Evolutionary conservation across 208 protist genomes (phyloP).

Genomic region (Trypanosomatidae sp.): DNA sequence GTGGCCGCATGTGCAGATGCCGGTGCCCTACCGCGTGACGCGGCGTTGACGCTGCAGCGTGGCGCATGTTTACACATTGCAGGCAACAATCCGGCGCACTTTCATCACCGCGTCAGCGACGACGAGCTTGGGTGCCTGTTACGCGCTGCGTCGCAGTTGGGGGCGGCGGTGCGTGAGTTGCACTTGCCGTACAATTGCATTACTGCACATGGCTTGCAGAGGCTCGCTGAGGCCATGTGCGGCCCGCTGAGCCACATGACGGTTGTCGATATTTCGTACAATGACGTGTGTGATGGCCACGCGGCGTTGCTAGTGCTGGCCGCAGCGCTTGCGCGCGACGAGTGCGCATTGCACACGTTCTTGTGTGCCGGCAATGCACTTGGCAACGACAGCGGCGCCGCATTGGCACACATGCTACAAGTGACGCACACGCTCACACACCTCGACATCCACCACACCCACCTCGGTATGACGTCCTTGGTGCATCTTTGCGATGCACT

Average conservation of each 20-base stretch:
- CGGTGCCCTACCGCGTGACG: too few relatives aligned
- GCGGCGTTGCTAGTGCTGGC: too few relatives aligned
- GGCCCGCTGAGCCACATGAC: conserved; percentile 15
- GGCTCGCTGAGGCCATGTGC: conserved; percentile 25
- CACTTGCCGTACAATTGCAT: conserved; percentile 60
- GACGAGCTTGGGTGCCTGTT: conserved; percentile 32
- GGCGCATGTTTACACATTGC: too few relatives aligned
- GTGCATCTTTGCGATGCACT: conserved; percentile 25
- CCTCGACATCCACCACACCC: conserved; percentile 40
- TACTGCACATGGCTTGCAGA: conserved; percentile 14
- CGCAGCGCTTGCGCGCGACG: too few relatives aligned
- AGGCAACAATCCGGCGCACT: conserved; percentile 54
- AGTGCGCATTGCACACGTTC: too few relatives aligned
- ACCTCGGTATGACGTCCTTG: conserved; percentile 39
- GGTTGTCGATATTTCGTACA: conserved; percentile 41
- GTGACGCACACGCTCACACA: conserved; percentile 12
- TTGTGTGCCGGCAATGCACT: conserved; percentile 53
- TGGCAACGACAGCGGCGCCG: conserved; percentile 15
- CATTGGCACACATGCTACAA: conserved; percentile 18
- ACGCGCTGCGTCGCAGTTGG: conserved; percentile 7
- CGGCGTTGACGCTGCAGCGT: too few relatives aligned
- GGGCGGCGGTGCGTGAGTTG: conserved; percentile 16
- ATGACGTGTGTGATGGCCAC: conserved; percentile 40
- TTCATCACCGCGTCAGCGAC: conserved; percentile 37
- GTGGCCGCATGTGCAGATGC: too few relatives aligned